A percentile compares a stretch with the other conserved stretches of the same genome.
These are phyloP conservation scores for Ogataea methylovora DNA, from an alignment of 805 yeast genomes.

Conservation along the genomic window DNA sequence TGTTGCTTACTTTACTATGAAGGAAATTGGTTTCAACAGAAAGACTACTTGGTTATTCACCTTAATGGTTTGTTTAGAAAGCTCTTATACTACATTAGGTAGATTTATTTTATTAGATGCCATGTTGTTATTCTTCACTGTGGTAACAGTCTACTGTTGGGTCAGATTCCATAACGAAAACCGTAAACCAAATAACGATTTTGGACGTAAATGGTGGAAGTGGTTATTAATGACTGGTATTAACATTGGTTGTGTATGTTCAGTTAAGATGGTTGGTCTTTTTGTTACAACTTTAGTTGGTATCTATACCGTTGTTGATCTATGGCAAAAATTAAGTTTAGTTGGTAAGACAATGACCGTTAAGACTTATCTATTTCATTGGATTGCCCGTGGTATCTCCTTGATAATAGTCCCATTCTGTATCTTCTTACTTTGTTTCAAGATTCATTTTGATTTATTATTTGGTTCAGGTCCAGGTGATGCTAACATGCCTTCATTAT, in stretches of 20 bases:
- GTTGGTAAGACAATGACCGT: slow-evolving; percentile 49
- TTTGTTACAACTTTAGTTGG: slow-evolving; percentile 87
- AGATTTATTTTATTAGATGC: slow-evolving; percentile 90
- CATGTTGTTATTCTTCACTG: slow-evolving; percentile 82
- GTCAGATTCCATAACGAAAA: slow-evolving; percentile 62
- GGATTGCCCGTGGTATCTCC: slow-evolving; percentile 60
- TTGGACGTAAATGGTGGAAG: slow-evolving; percentile 84
- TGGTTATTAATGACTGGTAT: slow-evolving; percentile 85
- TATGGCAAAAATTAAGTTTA: slow-evolving; percentile 81
- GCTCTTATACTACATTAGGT: slow-evolving; percentile 76
- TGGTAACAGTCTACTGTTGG: slow-evolving; percentile 69
- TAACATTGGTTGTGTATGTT: slow-evolving; percentile 80
- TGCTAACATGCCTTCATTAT: slow-evolving; percentile 79
- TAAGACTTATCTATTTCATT: slow-evolving; percentile 47
- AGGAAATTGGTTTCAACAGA: slow-evolving; percentile 64
- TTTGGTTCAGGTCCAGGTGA: slow-evolving; percentile 82
- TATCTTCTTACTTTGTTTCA: slow-evolving; percentile 61
- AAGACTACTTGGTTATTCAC: slow-evolving; percentile 73
- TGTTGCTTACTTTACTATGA: slow-evolving; percentile 74
- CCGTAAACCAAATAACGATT: slow-evolving; percentile 35
- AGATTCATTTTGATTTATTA: slow-evolving; percentile 66
- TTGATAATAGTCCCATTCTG: slow-evolving; percentile 56
- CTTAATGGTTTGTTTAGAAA: slow-evolving; percentile 74
- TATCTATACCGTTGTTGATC: slow-evolving; percentile 76
- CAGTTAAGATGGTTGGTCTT: slow-evolving; percentile 95